Base-by-base conservation (phyloP, 2,329 filamentous ascomycete genomes). In the Periconia macrospinosa region DNA sequence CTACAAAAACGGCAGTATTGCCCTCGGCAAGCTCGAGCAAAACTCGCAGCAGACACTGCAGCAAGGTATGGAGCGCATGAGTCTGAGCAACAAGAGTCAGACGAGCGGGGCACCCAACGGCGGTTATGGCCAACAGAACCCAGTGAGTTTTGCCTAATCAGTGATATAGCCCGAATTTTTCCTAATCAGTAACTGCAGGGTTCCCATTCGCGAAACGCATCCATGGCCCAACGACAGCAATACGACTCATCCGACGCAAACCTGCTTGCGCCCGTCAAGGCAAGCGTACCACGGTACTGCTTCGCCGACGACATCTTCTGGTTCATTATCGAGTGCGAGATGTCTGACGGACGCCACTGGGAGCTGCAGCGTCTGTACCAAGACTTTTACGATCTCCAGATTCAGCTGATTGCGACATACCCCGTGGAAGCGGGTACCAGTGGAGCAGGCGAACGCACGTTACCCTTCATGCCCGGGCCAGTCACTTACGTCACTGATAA, bases 1-100 rank as follows among this genome's bases (percentile, higher is more conserved):
- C 60, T 99, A 99, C 78, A 99, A 99, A 80, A 97, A 97, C 73
- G 96, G 92, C 73, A 97, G 94, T 76, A 97, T 99, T 70, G 93
- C 92, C 0, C 79, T 99, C 41, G 94, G 94, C 62, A 96, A 93
- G 75, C 93, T 95, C 62, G 91, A 93, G 65, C 67, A 67, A 33
- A 75, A 75, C 55, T 73, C 72, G 30, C 67, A 67, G 80, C 78
- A 54, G 80, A 84, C 51, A 58, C 71, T 79, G 50, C 78, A 83
- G 62, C 82, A 83, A 61, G 79, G 81, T 13, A 78, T 93, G 65
- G 88, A 92, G 65, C 84, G 90, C 44, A 85, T 96, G 88, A 95
- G 90, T 66, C 71, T 96, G 54, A 83, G 83, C 64, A 62, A 53
- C 55, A 65, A 62, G 53, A 73, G 68, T 53, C 68, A 69, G 44